Evolutionary conservation across 352 stramenopile species (phyloP), one percentile per base, ranked within the genome.

Genomic region (Nothophytophthora sp.): DNA sequence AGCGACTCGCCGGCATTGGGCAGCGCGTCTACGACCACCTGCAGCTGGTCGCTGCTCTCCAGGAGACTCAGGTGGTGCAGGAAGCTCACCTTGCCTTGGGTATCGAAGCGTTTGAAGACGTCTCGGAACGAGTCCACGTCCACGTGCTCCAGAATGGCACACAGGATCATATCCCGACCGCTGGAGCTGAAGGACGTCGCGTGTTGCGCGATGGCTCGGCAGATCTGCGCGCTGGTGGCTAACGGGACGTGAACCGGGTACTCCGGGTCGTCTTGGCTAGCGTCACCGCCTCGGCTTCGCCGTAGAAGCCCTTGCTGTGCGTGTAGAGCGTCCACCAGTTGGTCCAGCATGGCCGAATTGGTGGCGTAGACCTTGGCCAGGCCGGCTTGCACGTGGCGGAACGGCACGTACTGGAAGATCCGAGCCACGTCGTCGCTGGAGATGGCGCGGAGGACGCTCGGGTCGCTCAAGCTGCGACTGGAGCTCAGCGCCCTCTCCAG

Each of bases 161-260:
- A 88, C 15, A 90, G 27, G 7, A 88, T 74, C 80, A 90, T 90
- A 30, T 90, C 77, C 19, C 77, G 81, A 5, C 80, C 80, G n/a
- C 80, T 90, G 3, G 70, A 49, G 33, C 80, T 90, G 53, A 90
- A 88, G 4, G 35, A 51, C 5, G 38, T 44, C 0, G 76, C 75
- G 22, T 84, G 71, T 15, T 81, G 66, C 1, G 70, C 55, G 34
- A 90, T 88, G n/a, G 76, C 80, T 24, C 80, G 76, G 40, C 77
- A 88, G 35, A 90, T 86, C 53, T 90, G 80, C 0, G 77, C 66
- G 24, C 80, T 88, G 0, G 80, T 76, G 2, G 65, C 67, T n/a
- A 89, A 50, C n/a, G 77, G 74, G 0, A 88, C 41, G 5, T 66
- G 60, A 12, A 83, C 54, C 18, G 78, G 78, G 29, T 89, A 89